A percentile compares a stretch with the other conserved stretches of the same genome.
phyloP scores from a whole-genome alignment of 768 basidiomycete genomes.

The Austroboletus festivus region DNA sequence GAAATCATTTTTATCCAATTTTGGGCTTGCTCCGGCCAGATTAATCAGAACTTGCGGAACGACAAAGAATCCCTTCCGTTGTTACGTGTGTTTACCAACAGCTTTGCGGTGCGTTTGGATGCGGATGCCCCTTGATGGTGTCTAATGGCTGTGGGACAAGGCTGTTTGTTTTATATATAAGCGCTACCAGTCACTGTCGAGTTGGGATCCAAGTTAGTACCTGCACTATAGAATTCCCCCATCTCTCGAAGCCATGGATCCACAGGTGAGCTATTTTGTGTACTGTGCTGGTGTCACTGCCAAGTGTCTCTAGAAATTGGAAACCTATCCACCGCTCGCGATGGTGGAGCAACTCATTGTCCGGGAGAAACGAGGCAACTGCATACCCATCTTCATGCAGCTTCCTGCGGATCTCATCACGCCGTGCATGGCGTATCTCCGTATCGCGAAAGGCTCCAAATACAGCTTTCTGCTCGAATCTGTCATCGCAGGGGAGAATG shows the following conservation, averaged over 20 bases:
- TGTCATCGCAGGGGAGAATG: constrained; percentile 83
- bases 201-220: background rate
- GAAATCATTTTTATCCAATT: too few relatives aligned
- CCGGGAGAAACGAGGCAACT: constrained; percentile 83
- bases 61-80: too few relatives aligned
- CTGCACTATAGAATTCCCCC: too few relatives aligned
- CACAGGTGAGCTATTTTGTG: constrained; percentile 38
- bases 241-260: constrained; percentile 42
- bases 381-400: constrained; percentile 88
- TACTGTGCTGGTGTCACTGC: constrained; percentile 32
- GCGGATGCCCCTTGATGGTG: too few relatives aligned
- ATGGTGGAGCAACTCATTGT: constrained; percentile 74
- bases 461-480: constrained; percentile 96
- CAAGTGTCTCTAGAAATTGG: constrained; percentile 62
- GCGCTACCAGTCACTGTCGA: background rate
- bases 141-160: too few relatives aligned
- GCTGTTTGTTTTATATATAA: constrained; percentile 8
- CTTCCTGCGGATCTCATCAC: constrained; percentile 95
- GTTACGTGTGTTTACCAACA: too few relatives aligned
- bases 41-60: too few relatives aligned
- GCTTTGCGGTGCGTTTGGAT: too few relatives aligned
- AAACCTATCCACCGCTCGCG: constrained; percentile 69
- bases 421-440: constrained; percentile 94
- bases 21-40: too few relatives aligned
- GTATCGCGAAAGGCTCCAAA: constrained; percentile 86